Conservation (phyloP, 345 rosid genomes). For the rapeseed (Brassica napus) region Da-Ae NC_063434.1:5123501-5124000, state of each 20-base stretch:
- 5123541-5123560: constrained; percentile 17
- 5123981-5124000: neutral
- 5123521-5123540: constrained; percentile 36
- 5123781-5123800: constrained; percentile 81
- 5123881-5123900: constrained; percentile 25
- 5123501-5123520: constrained; percentile 98
- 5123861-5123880: constrained; percentile 28
- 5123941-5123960: neutral
- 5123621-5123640: constrained; percentile 64
- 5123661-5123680: neutral
- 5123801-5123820: constrained; percentile 65
- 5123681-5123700: neutral
- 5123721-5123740: constrained; percentile 73
- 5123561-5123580: neutral
- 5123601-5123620: constrained; percentile 94
- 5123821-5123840: constrained; percentile 22
- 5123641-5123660: constrained; percentile 49
- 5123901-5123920: constrained; percentile 8
- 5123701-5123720: neutral
- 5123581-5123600: constrained; percentile 89
- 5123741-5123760: constrained; percentile 49
- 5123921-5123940: constrained; percentile 30
- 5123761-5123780: constrained; percentile 65
- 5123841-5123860: constrained; percentile 10
- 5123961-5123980: neutral